Evolutionary conservation across 345 rosid species (phyloP), one percentile per base, ranked within the genome.

Genomic region (Adansonia digitata): DNA sequence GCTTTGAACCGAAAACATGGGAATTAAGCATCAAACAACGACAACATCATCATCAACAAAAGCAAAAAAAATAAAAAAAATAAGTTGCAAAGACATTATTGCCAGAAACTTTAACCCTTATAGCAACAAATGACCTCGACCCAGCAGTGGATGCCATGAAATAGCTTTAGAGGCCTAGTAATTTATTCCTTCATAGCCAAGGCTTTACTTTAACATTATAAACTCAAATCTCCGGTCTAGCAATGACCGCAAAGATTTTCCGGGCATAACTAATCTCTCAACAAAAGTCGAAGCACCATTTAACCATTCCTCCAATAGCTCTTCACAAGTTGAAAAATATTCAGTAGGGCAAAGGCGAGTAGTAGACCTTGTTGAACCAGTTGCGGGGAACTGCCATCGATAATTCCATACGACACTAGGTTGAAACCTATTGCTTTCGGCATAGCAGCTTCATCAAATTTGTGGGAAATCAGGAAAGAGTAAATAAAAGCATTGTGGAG

Each of bases 401-500:
- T n/a, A n/a, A n/a, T 75, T 7, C 56, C 72, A 66, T 81, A 75
- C 39, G 75, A 87, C 48, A 91, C 97, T 0, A 73, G 81, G 45
- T 78, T 92, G 5, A 86, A 85, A 60, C 97, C 92, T 81, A 55
- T 94, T 20, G 90, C 85, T 8, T 92, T 92, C 11, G 93, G 98
- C 18, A 86, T 94, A 1, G 97, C 91, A 0, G 94, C 91, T 0
- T 91, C 97, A 0, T 81, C 94, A 0, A 82, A 81, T 52, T 76
- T 91, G 26, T 91, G 97, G 92, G 89, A 94, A 26, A 84, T 77
- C 35, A 82, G 98, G 55, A 91, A 94, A 76, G 90, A 89, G 77
- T 92, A 94, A 74, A 93, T 94, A 13, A 94, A 92, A 73, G 48
- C 84, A 18, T 88, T 97, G 97, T 92, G 94, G 94, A 85, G 88